These are phyloP conservation scores for Evansstolkia leycettana DNA, from an alignment of 495 filamentous ascomycete species.

Conservation along the genomic window DNA sequence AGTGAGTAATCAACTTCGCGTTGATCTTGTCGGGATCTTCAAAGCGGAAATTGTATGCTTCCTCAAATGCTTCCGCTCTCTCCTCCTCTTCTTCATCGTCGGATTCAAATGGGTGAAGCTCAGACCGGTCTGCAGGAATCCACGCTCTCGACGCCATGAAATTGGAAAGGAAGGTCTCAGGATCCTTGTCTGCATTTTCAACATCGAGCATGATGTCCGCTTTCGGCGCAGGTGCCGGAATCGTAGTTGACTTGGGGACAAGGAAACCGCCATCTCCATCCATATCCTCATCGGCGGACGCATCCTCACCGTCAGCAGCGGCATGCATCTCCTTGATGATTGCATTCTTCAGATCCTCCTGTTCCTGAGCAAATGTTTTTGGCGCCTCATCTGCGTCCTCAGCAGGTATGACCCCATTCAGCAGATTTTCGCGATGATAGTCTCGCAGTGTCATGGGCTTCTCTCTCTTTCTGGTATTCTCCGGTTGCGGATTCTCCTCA, in stretches of 20 bases:
- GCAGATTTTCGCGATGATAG: conserved; percentile 78
- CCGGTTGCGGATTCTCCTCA: conserved; percentile 30
- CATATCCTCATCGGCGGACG: conserved; percentile 39
- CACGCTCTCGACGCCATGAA: conserved; percentile 85
- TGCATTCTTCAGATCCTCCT: conserved; percentile 62
- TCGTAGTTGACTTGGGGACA: conserved; percentile 33
- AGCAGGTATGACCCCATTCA: conserved; percentile 48
- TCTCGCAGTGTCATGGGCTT: conserved; percentile 81
- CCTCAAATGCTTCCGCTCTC: conserved; percentile 74
- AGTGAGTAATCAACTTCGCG: conserved; percentile 72
- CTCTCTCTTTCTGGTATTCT: conserved; percentile 42
- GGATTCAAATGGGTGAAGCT: conserved; percentile 70
- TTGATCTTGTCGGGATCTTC: conserved; percentile 80
- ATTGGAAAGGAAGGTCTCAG: conserved; percentile 79
- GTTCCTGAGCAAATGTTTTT: conserved; percentile 72
- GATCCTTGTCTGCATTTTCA: conserved; percentile 71
- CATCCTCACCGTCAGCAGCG: conserved; percentile 29
- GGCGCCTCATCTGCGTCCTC: conserved; percentile 40
- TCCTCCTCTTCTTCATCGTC: conserved; percentile 81
- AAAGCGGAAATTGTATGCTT: conserved; percentile 94
- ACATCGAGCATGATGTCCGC: conserved; percentile 47
- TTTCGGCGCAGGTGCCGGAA: conserved; percentile 27
- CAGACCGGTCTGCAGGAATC: conserved; percentile 48
- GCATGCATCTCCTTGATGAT: conserved; percentile 73
- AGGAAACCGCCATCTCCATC: conserved; percentile 66